phyloP scores from a whole-genome alignment of 192 early-diverging fungal species.

The Podila epigama region DNA sequence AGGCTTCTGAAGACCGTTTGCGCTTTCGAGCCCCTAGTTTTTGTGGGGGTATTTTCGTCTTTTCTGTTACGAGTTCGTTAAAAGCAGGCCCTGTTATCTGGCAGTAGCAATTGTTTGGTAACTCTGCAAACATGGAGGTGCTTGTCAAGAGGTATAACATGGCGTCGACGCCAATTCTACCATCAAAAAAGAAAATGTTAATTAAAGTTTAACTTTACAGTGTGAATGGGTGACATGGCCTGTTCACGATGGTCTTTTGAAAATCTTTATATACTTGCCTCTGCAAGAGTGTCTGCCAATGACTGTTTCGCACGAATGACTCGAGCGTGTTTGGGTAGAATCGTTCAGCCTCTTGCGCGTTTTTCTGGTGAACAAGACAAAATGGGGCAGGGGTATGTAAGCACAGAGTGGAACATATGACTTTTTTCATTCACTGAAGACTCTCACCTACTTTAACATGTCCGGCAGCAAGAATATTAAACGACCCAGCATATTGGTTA shows the following conservation, averaged over 20 bases:
- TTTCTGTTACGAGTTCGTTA: slow-evolving; percentile 15
- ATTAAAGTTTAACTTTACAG: too few relatives aligned
- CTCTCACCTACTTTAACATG: slow-evolving; percentile 12
- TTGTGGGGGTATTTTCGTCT: background rate
- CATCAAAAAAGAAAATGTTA: background rate
- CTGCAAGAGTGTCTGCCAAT: slow-evolving; percentile 15
- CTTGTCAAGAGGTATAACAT: slow-evolving; percentile 39
- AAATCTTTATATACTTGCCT: slow-evolving; percentile 4
- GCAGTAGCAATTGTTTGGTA: slow-evolving; percentile 49
- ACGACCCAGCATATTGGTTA: background rate
- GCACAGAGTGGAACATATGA: too few relatives aligned
- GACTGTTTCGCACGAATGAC: slow-evolving; percentile 8
- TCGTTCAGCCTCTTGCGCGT: slow-evolving; percentile 9
- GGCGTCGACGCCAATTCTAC: slow-evolving; percentile 32
- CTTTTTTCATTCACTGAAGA: too few relatives aligned
- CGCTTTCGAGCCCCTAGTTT: too few relatives aligned
- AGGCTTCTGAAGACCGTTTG: background rate
- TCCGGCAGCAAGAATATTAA: slow-evolving; percentile 23
- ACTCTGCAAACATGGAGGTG: slow-evolving; percentile 40
- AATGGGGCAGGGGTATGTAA: background rate
- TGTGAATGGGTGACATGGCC: too few relatives aligned
- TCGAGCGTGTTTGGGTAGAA: slow-evolving; percentile 22
- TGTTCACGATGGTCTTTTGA: background rate
- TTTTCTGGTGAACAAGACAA: background rate
- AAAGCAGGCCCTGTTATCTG: slow-evolving; percentile 43